phyloP scores from a whole-genome alignment of 306 rosid species.

The Cucurbita argyrosperma region DNA sequence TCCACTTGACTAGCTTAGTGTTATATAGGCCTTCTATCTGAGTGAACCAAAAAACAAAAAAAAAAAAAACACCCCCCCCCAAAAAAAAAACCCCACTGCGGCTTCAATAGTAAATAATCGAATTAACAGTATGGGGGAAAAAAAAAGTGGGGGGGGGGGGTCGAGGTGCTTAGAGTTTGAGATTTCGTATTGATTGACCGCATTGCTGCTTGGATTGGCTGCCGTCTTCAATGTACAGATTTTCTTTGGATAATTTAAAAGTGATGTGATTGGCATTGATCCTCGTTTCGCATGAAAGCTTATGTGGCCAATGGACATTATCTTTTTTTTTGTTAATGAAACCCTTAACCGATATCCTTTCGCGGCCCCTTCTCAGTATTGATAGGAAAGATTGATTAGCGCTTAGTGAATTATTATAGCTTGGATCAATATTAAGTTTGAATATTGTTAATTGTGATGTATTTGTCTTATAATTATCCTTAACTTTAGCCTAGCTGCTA shows the following conservation, averaged over 20 bases:
- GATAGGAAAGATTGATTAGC: neutral
- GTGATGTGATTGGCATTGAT: neutral
- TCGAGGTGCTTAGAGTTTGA: neutral
- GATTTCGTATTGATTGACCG: neutral
- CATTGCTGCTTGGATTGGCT: neutral
- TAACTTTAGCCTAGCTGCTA: neutral
- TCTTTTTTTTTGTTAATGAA: neutral
- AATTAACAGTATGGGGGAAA: too few relatives aligned
- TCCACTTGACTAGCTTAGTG: neutral
- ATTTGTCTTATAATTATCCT: neutral
- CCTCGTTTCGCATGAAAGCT: neutral
- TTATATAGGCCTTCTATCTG: neutral
- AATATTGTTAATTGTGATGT: neutral
- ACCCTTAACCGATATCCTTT: neutral
- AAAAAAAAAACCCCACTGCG: too few relatives aligned
- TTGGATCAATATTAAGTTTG: neutral
- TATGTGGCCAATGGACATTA: neutral
- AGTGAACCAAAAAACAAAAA: too few relatives aligned
- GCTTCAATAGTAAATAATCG: too few relatives aligned
- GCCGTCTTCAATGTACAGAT: neutral
- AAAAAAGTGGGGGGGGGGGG: too few relatives aligned
- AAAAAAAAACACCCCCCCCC: too few relatives aligned
- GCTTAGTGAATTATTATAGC: neutral
- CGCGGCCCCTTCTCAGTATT: neutral
- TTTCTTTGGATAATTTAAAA: neutral